Evolutionary conservation across 164 flowering plant genomes (phyloP).

Genomic region (Malania oleifera): DNA sequence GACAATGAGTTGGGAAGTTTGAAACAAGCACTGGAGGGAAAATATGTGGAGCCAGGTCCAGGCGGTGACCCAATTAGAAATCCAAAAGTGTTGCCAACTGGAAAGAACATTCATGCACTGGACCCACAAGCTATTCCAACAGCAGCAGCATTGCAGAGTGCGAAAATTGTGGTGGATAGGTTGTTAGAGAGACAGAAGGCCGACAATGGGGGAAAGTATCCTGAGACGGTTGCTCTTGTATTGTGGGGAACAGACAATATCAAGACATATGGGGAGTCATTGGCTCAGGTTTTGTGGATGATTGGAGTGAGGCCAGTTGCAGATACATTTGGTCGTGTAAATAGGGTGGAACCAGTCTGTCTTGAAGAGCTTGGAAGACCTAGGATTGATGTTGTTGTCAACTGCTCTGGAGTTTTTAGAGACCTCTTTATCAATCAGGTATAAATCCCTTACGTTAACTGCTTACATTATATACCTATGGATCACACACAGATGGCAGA

Average conservation of each 20-base stretch:
- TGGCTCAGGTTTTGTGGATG: constrained; percentile 96
- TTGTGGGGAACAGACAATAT: constrained; percentile 99
- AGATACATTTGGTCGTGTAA: constrained; percentile 90
- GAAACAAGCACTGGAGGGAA: constrained; percentile 93
- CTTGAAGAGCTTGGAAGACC: constrained; percentile 99
- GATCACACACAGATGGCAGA: too few species aligned
- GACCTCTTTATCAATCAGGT: constrained; percentile 99
- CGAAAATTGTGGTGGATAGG: constrained; percentile 84
- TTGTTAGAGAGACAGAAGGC: constrained; percentile 90
- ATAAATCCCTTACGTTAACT: constrained; percentile 1
- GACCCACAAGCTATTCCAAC: constrained; percentile 98
- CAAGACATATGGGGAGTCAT: constrained; percentile 94
- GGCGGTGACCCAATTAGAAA: constrained; percentile 99
- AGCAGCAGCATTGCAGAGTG: constrained; percentile 93
- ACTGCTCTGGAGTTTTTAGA: constrained; percentile 98
- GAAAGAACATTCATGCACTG: constrained; percentile 95
- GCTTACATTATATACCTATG: neutral
- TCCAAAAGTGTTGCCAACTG: constrained; percentile 98
- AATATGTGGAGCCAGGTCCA: constrained; percentile 95
- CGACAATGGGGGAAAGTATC: constrained; percentile 93
- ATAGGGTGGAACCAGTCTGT: constrained; percentile 82
- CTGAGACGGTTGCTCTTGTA: constrained; percentile 95
- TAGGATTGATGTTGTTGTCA: constrained; percentile 94
- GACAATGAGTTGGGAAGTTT: constrained; percentile 92
- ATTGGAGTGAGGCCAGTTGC: constrained; percentile 86